Base-by-base conservation (phyloP, 202 grass and related monocot species). In the Zizania palustris region DNA sequence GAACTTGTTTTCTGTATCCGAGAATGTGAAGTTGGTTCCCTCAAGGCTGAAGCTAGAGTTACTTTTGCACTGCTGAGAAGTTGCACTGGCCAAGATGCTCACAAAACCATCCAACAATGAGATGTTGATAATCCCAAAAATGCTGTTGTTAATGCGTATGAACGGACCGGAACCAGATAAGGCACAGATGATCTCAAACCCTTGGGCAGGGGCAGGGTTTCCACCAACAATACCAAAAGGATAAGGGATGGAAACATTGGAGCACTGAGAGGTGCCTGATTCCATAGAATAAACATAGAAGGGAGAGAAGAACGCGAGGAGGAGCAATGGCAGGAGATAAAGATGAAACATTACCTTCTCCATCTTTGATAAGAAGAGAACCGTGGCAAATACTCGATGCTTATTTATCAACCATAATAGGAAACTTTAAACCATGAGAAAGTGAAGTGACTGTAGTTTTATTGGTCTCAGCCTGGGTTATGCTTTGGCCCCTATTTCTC, bases 1-100 rank as follows among this genome's bases (percentile, higher is more conserved):
- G 57, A 91, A 87, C 72, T 71, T 85, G 68, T 91, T 91, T 56
- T 48, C 78, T 66, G 89, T 66, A 44, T 87, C 77, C 5, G 89
- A 91, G 85, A 79, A 91, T 4, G 85, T 91, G 63, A 82, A 91
- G 22, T 67, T 72, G 12, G 85, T 87, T 38, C 77, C 77, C 8
- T 74, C 54, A 20, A 91, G 89, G 73, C 34, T 80, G 55, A 92
- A 11, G 56, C 2, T 66, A 28, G 41, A 9, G 8, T 51, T 72
- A 7, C 20, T 4, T 7, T 0, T 5, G 60, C 82, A 88, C 57
- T 67, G 61, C 42, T 4, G 45, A 53, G 21, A 71, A 48, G 6
- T 42, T 9, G 67, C 53, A 36, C 7, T 19, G 43, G 64, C 76
- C 1, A 41, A 3, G 53, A 87, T 79, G 69, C 8, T 76, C 21